Evolutionary conservation across 1,284 basidiomycete genomes (phyloP), one percentile per base, ranked within the genome.

Genomic region (Cryptococcus neoformans): DNA sequence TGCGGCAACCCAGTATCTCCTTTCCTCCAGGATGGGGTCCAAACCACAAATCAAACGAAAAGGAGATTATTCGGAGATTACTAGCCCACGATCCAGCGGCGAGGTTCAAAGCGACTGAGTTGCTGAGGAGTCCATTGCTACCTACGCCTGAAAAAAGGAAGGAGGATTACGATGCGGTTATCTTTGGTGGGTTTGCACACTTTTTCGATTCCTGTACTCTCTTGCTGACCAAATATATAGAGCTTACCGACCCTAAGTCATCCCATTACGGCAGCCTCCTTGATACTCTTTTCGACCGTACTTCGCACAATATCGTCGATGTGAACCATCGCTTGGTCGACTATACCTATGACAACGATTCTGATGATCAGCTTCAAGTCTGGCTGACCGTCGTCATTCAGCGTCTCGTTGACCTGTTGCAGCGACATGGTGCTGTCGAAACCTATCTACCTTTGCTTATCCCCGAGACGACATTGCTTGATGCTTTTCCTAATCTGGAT

Each of bases 341-440:
- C 42, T 87, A 87, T 62, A 82, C 91, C 12, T 97, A 94, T 66
- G 91, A 96, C 63, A 81, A 83, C 42, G 86, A 92, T 68, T 82
- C 86, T 1, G 87, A 89, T 56, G 84, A 85, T 38, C 86, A 65
- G 9, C 69, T 71, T 8, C 67, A 73, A 52, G 57, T 72, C 14
- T 78, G 76, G 76, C 55, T 70, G 8, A 66, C 70, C 0, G 73
- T 89, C 2, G 89, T 95, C 3, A 82, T 87, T 59, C 87, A 92
- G 55, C 84, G 86, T 21, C 79, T 96, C 3, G 81, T 84, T 2
- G 80, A 85, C 6, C 84, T 94, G 11, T 93, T 96, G 72, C 84
- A 87, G 48, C 80, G 94, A 2, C 93, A 94, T 66, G 94, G 94
- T 6, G 92, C 94, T 0, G 85, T 96, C 2, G 86, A 93, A 51